Evolutionary conservation across 2,329 filamentous ascomycete species (phyloP).

Genomic region (Penicillium sclerotigenum): DNA sequence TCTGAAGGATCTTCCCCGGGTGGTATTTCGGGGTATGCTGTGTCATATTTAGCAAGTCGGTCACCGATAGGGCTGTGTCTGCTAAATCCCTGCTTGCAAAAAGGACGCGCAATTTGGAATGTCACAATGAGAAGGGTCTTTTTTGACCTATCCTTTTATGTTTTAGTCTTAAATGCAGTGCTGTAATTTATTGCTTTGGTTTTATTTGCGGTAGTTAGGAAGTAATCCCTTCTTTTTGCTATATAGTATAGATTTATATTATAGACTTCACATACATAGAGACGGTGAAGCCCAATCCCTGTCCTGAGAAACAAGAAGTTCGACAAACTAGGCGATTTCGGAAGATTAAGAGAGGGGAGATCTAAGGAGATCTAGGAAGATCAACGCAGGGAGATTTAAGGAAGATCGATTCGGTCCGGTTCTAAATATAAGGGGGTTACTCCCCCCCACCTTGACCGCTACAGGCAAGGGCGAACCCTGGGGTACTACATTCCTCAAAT

Average conservation of each 20-base stretch:
- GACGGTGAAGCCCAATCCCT: constrained; percentile 6
- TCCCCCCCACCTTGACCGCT: constrained; percentile 1
- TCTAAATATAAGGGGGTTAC: neutral
- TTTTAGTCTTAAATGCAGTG: neutral
- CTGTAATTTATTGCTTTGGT: too few species aligned
- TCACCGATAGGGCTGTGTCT: constrained; percentile 6
- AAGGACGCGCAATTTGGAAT: constrained; percentile 18
- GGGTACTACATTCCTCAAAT: constrained; percentile 2
- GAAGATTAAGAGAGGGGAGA: too few species aligned
- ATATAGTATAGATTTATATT: too few species aligned
- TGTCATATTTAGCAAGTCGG: constrained; percentile 1
- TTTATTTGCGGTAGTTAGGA: neutral
- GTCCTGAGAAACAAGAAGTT: constrained; percentile 3
- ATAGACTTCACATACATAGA: neutral
- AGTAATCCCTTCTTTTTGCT: neutral
- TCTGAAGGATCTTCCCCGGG: neutral
- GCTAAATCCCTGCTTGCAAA: constrained; percentile 9
- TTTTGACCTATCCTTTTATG: neutral
- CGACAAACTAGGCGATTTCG: too few species aligned
- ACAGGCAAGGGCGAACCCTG: constrained; percentile 7
- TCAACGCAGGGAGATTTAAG: neutral
- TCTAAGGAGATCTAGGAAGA: neutral
- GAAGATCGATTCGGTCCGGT: neutral
- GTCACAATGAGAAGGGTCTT: constrained; percentile 3
- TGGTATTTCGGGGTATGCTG: neutral